Conservation (phyloP, 2,329 filamentous ascomycete genomes). For the Colletotrichum graminicola region DNA sequence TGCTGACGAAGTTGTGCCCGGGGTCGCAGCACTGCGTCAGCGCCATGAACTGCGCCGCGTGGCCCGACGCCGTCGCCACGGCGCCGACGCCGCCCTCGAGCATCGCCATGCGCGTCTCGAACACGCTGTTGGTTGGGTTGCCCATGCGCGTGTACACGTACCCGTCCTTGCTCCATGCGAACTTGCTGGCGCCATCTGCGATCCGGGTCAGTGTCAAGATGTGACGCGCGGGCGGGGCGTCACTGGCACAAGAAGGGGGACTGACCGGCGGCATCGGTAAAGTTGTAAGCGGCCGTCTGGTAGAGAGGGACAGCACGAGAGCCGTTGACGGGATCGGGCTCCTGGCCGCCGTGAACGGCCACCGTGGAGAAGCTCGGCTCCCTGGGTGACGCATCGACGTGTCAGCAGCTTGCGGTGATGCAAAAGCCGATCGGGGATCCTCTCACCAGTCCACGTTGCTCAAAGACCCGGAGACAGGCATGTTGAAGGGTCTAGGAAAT, state of each 20-base stretch:
- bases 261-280: slow-evolving; percentile 41
- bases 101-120: slow-evolving; percentile 94
- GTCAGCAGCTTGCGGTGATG: slow-evolving; percentile 24
- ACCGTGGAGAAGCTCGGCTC: slow-evolving; percentile 44
- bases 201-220: slow-evolving; percentile 30
- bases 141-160: slow-evolving; percentile 95
- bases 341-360: slow-evolving; percentile 63
- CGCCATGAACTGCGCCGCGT: slow-evolving; percentile 92
- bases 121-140: slow-evolving; percentile 93
- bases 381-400: slow-evolving; percentile 16
- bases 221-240: background rate
- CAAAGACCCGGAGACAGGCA: slow-evolving; percentile 50
- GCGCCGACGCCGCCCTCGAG: slow-evolving; percentile 92
- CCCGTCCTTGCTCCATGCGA: slow-evolving; percentile 67
- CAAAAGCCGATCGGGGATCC: slow-evolving; percentile 41
- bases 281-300: slow-evolving; percentile 73
- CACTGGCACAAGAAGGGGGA: slow-evolving; percentile 5
- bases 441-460: slow-evolving; percentile 50
- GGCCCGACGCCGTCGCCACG: slow-evolving; percentile 85
- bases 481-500: slow-evolving; percentile 39
- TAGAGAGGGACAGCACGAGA: slow-evolving; percentile 95
- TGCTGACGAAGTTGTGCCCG: slow-evolving; percentile 96
- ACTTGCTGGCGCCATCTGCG: slow-evolving; percentile 52
- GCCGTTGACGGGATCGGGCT: slow-evolving; percentile 84
- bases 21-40: slow-evolving; percentile 83